Evolutionary conservation across 192 early-diverging fungal species (phyloP).

Genomic region (Coemansia sp.): DNA sequence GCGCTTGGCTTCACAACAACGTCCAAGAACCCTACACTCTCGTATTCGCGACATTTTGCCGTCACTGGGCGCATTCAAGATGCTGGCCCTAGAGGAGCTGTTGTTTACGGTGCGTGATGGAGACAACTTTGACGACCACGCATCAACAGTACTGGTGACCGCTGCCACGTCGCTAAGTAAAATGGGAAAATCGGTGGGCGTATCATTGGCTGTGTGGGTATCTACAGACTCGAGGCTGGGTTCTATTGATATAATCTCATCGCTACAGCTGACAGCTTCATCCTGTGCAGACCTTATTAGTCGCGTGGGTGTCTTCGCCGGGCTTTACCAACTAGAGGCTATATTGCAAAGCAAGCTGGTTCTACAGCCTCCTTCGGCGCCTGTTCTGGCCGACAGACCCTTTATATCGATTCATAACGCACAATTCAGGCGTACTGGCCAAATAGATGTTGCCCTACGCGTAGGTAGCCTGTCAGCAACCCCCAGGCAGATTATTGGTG

Average conservation of each 20-base stretch:
- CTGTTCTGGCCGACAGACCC: neutral
- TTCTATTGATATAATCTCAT: conserved; percentile 3
- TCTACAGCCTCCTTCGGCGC: neutral
- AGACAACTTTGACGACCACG: conserved; percentile 27
- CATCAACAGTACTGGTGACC: neutral
- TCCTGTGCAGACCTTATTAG: conserved; percentile 19
- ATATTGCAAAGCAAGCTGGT: conserved; percentile 15
- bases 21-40: conserved; percentile 17
- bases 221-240: neutral
- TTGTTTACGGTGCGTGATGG: conserved; percentile 13
- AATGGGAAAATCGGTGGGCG: conserved; percentile 12
- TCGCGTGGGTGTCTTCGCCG: conserved; percentile 8
- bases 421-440: conserved; percentile 5
- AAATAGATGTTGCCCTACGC: neutral
- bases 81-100: conserved; percentile 23
- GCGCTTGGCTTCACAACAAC: neutral
- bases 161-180: conserved; percentile 13
- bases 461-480: conserved; percentile 3
- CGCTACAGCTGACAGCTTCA: conserved; percentile 10
- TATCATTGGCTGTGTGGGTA: conserved; percentile 15
- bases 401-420: conserved; percentile 8
- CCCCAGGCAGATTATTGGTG: conserved; percentile 64
- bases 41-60: conserved; percentile 30
- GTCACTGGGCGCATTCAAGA: conserved; percentile 28
- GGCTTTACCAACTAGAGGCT: conserved; percentile 17